Evolutionary conservation across 1,284 basidiomycete genomes (phyloP), one percentile per base, ranked within the genome.

Genomic region (Tremellales sp.): DNA sequence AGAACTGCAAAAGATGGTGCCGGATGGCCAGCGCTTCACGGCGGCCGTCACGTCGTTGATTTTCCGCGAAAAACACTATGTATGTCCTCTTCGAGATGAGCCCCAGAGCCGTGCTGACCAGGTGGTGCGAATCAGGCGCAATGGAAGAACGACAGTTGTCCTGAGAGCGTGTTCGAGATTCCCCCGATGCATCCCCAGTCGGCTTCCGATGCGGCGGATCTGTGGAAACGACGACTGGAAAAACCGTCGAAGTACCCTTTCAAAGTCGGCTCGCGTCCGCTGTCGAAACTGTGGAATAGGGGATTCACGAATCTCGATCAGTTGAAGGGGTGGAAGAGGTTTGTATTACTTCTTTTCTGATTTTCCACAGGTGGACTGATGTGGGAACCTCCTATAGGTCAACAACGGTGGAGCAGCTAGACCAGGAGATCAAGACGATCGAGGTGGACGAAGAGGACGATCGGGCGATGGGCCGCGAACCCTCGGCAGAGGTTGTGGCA

Each of bases 101-200:
- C 7, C 8, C 28, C 21, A 27, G 13, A 12, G 34, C 42, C 47
- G 31, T 45, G 14, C 19, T 40, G 41, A 25, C 37, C 4, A n/a
- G 26, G 27, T 13, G 42, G 37, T 14, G 9, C 8, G 45, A 33
- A 21, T 9, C 38, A 70, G 68, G 68, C 67, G 2, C 52, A 59
- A 54, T 71, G 69, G 69, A 71, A 71, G 49, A 71, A 69, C 47
- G 66, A 68, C 13, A 56, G 53, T 1, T 70, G 69, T 47, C 65
- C 65, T 1, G 66, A 69, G 47, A 37, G 45, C 3, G 54, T 60
- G 14, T 71, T 68, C 51, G 63, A 66, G 36, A 50, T 66, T 16
- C 57, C 57, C 0, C 60, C 65, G 1, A 40, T 66, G 12, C 51
- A 57, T 19, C 22, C 49, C 0, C 34, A 40, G 1, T 54, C 55